Base-by-base conservation (phyloP, 345 rosid species). In the Turritis glabra region DNA sequence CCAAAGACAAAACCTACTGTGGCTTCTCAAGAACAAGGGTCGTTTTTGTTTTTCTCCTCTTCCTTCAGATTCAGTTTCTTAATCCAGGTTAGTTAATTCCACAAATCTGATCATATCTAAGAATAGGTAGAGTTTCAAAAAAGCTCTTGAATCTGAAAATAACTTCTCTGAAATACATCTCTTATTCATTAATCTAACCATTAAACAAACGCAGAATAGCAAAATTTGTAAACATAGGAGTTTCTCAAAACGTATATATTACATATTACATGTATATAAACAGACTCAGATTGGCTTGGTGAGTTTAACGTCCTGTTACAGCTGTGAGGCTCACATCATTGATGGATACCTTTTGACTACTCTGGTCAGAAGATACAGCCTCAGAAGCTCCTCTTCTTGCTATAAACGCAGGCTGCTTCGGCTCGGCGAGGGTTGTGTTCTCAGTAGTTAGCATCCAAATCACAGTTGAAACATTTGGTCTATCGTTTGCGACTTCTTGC, bases 381-480 rank as follows among this genome's bases (percentile, higher is more conserved):
- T 77, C 68, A 22, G 63, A 32, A 50, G 1, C 32, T 46, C 55
- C 73, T 47, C 72, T 58, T 51, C 63, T 57, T 56, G 56, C 40
- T 58, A 77, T 77, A 57, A 77, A 65, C 7, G 77, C 77, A n/a
- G 77, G 76, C 52, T 80, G 69, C 4, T 64, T 80, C 6, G 77
- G 77, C 23, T 53, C 33, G 0, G 71, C 6, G 8, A 78, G 71
- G 18, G 67, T 53, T 2, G 29, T 15, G 40, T 65, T 65, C 60
- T 73, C 78, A 1, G 51, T 78, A 3, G 52, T 60, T 47, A 76
- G 44, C 83, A 80, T 76, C 74, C 74, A 58, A 14, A 76, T 57
- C 44, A 80, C 83, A 2, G 44, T 71, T 41, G 83, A 67, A 69
- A 81, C 83, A 25, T 66, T 75, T 0, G 82, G 86, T 67, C 89